Base-by-base conservation (phyloP, 2,329 filamentous ascomycete genomes). In the Aureobasidium mangrovei region DNA sequence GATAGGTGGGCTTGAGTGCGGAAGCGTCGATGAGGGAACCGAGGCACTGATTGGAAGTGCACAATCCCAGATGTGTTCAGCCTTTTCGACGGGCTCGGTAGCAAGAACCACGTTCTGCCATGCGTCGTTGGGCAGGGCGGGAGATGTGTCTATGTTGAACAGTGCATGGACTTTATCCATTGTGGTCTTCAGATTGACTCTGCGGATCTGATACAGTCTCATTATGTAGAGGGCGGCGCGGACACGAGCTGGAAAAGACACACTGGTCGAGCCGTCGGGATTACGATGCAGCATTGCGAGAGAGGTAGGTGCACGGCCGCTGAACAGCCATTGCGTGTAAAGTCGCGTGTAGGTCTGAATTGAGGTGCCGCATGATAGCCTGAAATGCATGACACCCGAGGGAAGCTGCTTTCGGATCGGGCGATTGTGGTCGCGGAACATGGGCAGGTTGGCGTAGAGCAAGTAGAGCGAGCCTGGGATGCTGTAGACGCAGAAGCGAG, bases 281-380 rank as follows among this genome's bases (percentile, higher is more conserved):
- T 26, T 27, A 39, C 26, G 31, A 36, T 49, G 44, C 5, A 48
- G 42, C 45, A 49, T 48, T 6, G 49, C 26, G 35, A 47, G 28
- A 10, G 43, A 39, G 44, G 49, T 12, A 12, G 55, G 38, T 12
- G 46, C 39, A 27, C 43, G 7, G 24, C 43, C 49, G 10, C 43
- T 49, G 26, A 57, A 53, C 9, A 55, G 24, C 41, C 36, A 38
- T 24, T 29, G 35, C 1, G 46, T 53, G 36, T 44, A 54, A 47
- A 57, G 54, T 7, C 56, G 40, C 3, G 26, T 29, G 38, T 46
- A 45, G 18, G 29, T 48, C 18, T n/a, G 18, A 1, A 24, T 36
- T 5, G 28, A 7, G 8, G 1, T 4, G 7, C 8, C 26, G 10
- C 36, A 53, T 2, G 12, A 33, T 24, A 44, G 33, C n/a, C 4